These are phyloP conservation scores for Testicularia cyperi DNA, from an alignment of 1,284 basidiomycete genomes.

Conservation along the genomic window DNA sequence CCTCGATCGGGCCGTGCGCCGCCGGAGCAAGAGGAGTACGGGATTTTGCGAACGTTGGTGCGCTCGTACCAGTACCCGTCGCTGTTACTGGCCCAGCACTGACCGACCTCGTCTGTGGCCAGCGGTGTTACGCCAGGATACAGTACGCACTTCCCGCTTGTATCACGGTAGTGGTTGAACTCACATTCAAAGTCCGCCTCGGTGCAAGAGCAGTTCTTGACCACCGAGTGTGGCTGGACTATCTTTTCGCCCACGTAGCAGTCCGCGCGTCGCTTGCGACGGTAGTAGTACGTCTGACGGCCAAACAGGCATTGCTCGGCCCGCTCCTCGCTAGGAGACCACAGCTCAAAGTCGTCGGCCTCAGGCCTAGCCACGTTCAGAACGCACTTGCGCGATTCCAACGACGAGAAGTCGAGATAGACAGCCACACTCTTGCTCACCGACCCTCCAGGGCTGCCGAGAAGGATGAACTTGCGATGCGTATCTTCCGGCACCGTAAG, in stretches of 20 bases:
- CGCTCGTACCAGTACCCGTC: slow-evolving; percentile 58
- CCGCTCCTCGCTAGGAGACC: slow-evolving; percentile 56
- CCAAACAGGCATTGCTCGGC: slow-evolving; percentile 57
- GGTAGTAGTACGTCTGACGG: slow-evolving; percentile 54
- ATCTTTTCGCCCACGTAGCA: slow-evolving; percentile 55
- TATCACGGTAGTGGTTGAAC: slow-evolving; percentile 56
- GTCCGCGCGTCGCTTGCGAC: slow-evolving; percentile 50
- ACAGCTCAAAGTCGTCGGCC: slow-evolving; percentile 56
- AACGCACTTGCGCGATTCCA: slow-evolving; percentile 61
- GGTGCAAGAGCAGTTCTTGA: slow-evolving; percentile 48
- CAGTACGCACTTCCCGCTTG: slow-evolving; percentile 42
- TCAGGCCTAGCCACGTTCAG: slow-evolving; percentile 41
- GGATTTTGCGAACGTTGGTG: slow-evolving; percentile 54
- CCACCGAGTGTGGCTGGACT: slow-evolving; percentile 41
- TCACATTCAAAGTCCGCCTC: slow-evolving; percentile 59
- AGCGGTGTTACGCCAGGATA: slow-evolving; percentile 41
- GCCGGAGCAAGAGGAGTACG: slow-evolving; percentile 49
- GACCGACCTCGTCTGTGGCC: slow-evolving; percentile 27
- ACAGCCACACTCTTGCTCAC: slow-evolving; percentile 69
- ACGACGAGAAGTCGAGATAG: slow-evolving; percentile 82
- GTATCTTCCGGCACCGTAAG: slow-evolving; percentile 88
- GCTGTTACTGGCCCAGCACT: slow-evolving; percentile 42
- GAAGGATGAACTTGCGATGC: slow-evolving; percentile 82
- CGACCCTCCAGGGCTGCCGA: slow-evolving; percentile 68
- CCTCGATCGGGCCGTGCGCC: slow-evolving; percentile 53